These are phyloP conservation scores for Debaryomycetaceae sp. DNA, from an alignment of 1,139 yeast genomes.

Conservation along the genomic window DNA sequence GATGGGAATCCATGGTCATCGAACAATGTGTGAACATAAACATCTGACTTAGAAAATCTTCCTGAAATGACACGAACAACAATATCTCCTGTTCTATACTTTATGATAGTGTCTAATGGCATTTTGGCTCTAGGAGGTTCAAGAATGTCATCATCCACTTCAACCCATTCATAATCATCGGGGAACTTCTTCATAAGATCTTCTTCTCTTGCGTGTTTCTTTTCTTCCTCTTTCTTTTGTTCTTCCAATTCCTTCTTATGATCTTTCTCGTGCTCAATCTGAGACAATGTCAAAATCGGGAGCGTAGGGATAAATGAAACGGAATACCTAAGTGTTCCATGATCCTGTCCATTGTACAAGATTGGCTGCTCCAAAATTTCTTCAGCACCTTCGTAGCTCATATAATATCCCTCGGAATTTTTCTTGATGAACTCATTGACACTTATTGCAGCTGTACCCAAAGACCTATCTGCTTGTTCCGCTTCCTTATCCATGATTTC, in stretches of 20 bases:
- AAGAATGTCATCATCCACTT: constrained; percentile 45
- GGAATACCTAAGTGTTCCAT: constrained; percentile 54
- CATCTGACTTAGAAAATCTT: constrained; percentile 42
- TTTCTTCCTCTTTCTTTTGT: constrained; percentile 33
- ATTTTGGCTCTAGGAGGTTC: constrained; percentile 45
- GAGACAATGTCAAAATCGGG: constrained; percentile 59
- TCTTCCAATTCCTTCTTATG: constrained; percentile 27
- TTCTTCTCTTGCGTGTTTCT: constrained; percentile 37
- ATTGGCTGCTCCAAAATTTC: constrained; percentile 45
- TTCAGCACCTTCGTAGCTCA: constrained; percentile 53
- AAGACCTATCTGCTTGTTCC: constrained; percentile 57
- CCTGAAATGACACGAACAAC: constrained; percentile 53
- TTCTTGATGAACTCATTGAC: constrained; percentile 49
- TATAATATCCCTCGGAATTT: constrained; percentile 41
- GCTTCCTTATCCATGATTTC: constrained; percentile 66
- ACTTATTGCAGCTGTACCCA: constrained; percentile 57
- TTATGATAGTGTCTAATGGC: constrained; percentile 49
- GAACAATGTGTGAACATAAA: constrained; percentile 54
- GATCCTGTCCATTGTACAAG: constrained; percentile 37
- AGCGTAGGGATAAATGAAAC: constrained; percentile 61
- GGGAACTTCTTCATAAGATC: constrained; percentile 56
- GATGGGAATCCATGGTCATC: constrained; percentile 65
- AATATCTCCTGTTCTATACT: constrained; percentile 60
- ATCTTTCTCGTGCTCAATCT: constrained; percentile 38
- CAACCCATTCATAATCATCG: constrained; percentile 62